Conservation (phyloP, 768 basidiomycete species). For the Amanita rimosa region DNA sequence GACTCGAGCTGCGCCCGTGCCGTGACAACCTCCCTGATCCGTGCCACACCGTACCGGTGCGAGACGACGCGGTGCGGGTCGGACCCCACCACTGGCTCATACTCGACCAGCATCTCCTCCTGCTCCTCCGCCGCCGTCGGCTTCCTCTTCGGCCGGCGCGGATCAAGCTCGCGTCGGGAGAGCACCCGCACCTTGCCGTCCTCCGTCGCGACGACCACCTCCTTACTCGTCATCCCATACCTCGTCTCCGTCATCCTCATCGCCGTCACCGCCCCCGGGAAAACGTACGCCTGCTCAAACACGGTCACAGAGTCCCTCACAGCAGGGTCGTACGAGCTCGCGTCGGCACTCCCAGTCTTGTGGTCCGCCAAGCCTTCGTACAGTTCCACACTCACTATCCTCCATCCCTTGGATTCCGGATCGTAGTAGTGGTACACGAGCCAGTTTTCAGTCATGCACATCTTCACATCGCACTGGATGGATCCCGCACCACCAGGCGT, state of each 20-base stretch:
- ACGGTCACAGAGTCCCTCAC: conserved; percentile 41
- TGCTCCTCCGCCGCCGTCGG: conserved; percentile 63
- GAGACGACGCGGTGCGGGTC: conserved; percentile 49
- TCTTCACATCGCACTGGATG: conserved; percentile 59
- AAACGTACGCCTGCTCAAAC: conserved; percentile 59
- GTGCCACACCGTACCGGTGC: conserved; percentile 53
- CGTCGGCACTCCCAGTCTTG: conserved; percentile 47
- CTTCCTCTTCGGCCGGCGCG: conserved; percentile 70
- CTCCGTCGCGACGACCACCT: conserved; percentile 76
- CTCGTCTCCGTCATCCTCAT: conserved; percentile 73
- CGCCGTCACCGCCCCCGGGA: conserved; percentile 58
- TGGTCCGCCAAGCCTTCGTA: conserved; percentile 75
- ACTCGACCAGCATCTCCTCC: conserved; percentile 80
- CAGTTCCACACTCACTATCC: conserved; percentile 75
- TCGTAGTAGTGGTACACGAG: conserved; percentile 83
- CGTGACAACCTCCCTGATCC: conserved; percentile 58
- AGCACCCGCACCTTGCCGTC: conserved; percentile 67
- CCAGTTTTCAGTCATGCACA: conserved; percentile 81
- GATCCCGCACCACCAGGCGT: conserved; percentile 11
- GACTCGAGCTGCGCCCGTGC: conserved; percentile 85
- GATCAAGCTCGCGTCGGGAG: conserved; percentile 66
- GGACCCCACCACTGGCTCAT: conserved; percentile 68
- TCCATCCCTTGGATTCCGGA: conserved; percentile 52
- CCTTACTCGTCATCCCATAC: conserved; percentile 80
- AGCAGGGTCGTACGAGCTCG: conserved; percentile 37